These are phyloP conservation scores for Gastrolobium bilobum DNA, from an alignment of 306 rosid genomes.

Conservation along the genomic window DNA sequence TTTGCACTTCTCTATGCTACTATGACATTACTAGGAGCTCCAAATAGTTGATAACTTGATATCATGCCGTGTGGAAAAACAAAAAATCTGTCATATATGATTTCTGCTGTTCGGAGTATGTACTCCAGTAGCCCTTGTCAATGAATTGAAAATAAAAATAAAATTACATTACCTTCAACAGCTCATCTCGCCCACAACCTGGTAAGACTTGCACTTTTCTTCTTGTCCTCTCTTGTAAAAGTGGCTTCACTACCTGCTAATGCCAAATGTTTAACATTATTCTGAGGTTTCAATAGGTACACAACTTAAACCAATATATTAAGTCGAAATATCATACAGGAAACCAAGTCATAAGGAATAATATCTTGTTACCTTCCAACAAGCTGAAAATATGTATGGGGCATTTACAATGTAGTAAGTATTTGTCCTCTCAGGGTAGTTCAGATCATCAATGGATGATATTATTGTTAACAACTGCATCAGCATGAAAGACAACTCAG, in stretches of 20 bases:
- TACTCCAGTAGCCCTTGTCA: not conserved
- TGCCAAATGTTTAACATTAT: conserved; percentile 27
- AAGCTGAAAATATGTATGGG: conserved; percentile 89
- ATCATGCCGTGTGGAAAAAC: not conserved
- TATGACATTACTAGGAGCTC: not conserved
- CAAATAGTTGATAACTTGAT: not conserved
- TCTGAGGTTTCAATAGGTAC: conserved; percentile 24
- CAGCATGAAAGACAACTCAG: conserved; percentile 44
- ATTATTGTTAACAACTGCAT: conserved; percentile 83
- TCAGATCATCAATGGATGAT: conserved; percentile 91
- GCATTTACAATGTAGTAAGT: conserved; percentile 89
- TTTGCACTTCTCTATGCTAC: not conserved
- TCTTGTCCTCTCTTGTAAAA: conserved; percentile 94
- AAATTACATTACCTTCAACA: conserved; percentile 70
- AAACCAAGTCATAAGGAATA: conserved; percentile 36
- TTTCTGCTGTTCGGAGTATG: not conserved
- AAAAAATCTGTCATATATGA: not conserved
- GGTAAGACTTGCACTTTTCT: conserved; percentile 85
- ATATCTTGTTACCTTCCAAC: conserved; percentile 86
- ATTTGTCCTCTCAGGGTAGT: conserved; percentile 95
- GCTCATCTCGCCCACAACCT: conserved; percentile 91
- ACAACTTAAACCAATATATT: conserved; percentile 16
- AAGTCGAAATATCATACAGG: conserved; percentile 22
- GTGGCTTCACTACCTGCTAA: conserved; percentile 94
- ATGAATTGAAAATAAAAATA: not conserved